Evolutionary conservation across 169 alveolate genomes (phyloP).

Genomic region (Fabrea salina): DNA sequence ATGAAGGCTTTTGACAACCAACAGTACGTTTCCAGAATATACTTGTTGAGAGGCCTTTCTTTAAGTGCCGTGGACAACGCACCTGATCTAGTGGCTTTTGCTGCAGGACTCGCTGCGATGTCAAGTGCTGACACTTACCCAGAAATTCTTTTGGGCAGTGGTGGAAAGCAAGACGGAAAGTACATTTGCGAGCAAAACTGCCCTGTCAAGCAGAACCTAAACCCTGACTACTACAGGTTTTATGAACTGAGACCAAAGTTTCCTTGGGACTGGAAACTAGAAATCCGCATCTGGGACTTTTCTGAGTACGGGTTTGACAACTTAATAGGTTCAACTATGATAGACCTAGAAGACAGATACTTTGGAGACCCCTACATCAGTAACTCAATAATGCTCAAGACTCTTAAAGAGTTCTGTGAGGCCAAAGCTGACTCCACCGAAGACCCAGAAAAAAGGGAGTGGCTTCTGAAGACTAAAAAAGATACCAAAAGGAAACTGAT

Average conservation of each 20-base stretch:
- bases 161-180: conserved; percentile 47
- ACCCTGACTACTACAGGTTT: conserved; percentile 68
- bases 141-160: conserved; percentile 63
- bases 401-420: conserved; percentile 37
- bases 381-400: conserved; percentile 29
- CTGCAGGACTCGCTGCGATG: conserved; percentile 64
- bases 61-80: conserved; percentile 25
- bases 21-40: background rate
- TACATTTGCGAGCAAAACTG: conserved; percentile 52
- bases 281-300: conserved; percentile 49
- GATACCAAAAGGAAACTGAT: conserved; percentile 7
- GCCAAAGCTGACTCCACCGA: conserved; percentile 30
- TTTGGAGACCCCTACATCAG: conserved; percentile 45
- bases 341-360: conserved; percentile 79
- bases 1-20: background rate
- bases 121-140: conserved; percentile 71
- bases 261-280: conserved; percentile 76
- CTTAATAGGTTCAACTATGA: conserved; percentile 67
- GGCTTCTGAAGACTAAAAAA: conserved; percentile 35
- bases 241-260: conserved; percentile 73
- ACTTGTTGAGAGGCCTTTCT: conserved; percentile 14
- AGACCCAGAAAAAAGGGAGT: conserved; percentile 31
- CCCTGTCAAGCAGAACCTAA: conserved; percentile 41
- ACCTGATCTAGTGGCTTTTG: background rate
- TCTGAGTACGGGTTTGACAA: conserved; percentile 49